Evolutionary conservation across 768 basidiomycete genomes (phyloP).

Genomic region (Xanthoconium purpureum): DNA sequence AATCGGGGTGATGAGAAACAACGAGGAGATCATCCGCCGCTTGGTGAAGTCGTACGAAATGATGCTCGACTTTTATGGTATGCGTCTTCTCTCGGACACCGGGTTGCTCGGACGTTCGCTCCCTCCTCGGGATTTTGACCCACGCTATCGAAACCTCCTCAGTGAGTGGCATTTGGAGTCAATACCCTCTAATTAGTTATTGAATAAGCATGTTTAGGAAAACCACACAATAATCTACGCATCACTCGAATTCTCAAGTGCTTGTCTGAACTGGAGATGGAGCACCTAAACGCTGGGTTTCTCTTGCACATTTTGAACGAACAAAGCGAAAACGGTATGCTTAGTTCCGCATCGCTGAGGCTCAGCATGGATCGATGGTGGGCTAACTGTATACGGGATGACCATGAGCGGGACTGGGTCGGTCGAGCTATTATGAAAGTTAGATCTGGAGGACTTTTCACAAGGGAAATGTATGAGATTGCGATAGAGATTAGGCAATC

Average conservation of each 20-base stretch:
- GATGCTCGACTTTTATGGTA: conserved; percentile 82
- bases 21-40: conserved; percentile 46
- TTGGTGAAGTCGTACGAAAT: conserved; percentile 60
- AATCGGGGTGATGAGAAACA: conserved; percentile 51
- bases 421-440: conserved; percentile 48
- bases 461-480: conserved; percentile 53
- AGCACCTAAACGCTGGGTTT: conserved; percentile 62
- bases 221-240: conserved; percentile 72
- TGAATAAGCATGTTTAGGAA: conserved; percentile 38
- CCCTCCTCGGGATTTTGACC: conserved; percentile 47
- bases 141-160: conserved; percentile 61
- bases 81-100: conserved; percentile 56
- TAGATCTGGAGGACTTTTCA: conserved; percentile 48
- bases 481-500: conserved; percentile 41
- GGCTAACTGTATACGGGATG: conserved; percentile 68
- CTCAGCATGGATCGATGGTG: conserved; percentile 78
- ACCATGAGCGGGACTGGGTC: conserved; percentile 57
- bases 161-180: conserved; percentile 43
- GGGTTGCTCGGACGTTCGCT: conserved; percentile 55
- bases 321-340: conserved; percentile 56
- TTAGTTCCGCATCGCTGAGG: conserved; percentile 46
- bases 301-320: conserved; percentile 66
- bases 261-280: conserved; percentile 66
- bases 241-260: conserved; percentile 77
- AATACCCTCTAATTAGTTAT: background rate